These are phyloP conservation scores for Glycine tomentella DNA, from an alignment of 306 rosid genomes.

Conservation along the genomic window DNA sequence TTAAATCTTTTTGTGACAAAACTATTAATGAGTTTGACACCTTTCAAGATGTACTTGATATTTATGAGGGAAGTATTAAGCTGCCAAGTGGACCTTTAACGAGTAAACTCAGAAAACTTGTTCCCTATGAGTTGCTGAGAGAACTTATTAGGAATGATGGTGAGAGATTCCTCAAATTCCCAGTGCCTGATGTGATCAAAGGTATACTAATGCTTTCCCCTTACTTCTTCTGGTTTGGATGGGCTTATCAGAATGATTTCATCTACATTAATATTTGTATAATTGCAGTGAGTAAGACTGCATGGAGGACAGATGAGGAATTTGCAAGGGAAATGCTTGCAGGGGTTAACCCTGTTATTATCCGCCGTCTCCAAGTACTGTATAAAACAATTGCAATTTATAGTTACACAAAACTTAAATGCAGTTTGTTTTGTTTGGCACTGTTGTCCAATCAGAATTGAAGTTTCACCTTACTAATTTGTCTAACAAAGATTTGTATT, in stretches of 20 bases:
- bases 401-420: not conserved
- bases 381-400: not conserved
- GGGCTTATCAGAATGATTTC: not conserved
- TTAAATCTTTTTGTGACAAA: conserved; percentile 72
- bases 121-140: conserved; percentile 80
- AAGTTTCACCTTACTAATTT: not conserved
- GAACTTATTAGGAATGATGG: conserved; percentile 87
- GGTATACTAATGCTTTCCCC: conserved; percentile 50
- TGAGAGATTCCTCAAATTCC: conserved; percentile 78
- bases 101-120: conserved; percentile 55
- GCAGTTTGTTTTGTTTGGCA: not conserved
- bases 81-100: conserved; percentile 63
- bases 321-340: conserved; percentile 95
- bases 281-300: conserved; percentile 67
- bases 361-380: conserved; percentile 71
- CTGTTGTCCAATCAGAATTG: not conserved
- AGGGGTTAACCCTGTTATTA: conserved; percentile 92
- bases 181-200: conserved; percentile 85
- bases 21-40: conserved; percentile 84
- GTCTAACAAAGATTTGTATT: not conserved
- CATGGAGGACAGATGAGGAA: conserved; percentile 96
- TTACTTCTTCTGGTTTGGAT: not conserved
- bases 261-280: not conserved
- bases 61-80: conserved; percentile 70
- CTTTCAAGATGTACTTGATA: conserved; percentile 66